phyloP scores from a whole-genome alignment of 345 rosid species.

The Arabis hirsuta region DNA sequence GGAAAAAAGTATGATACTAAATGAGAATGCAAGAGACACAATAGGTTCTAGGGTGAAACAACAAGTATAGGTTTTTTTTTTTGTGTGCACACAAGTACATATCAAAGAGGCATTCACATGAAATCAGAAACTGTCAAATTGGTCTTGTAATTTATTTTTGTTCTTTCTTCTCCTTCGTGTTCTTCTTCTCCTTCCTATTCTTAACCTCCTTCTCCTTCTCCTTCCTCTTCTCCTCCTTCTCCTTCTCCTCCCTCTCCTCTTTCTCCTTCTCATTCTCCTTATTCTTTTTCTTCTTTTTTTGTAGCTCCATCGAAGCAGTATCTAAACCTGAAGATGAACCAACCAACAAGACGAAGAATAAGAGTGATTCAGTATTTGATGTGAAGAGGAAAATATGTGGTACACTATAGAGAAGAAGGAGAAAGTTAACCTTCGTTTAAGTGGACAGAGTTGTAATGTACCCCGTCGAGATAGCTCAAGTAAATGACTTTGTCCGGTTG shows the following conservation, averaged over 20 bases:
- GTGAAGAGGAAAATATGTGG: not conserved
- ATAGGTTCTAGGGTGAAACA: too few relatives aligned
- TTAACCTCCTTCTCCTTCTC: not conserved
- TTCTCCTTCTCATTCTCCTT: not conserved
- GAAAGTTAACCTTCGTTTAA: not conserved
- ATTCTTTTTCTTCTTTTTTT: not conserved
- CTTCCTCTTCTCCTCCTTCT: not conserved
- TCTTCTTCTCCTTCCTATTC: not conserved
- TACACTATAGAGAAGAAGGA: not conserved
- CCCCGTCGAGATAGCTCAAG: conserved; percentile 12
- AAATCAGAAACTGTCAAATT: not conserved
- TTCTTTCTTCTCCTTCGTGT: not conserved
- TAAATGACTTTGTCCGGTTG: not conserved
- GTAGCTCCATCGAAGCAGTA: not conserved
- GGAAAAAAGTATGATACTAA: too few relatives aligned
- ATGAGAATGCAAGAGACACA: too few relatives aligned
- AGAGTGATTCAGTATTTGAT: not conserved
- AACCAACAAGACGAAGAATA: not conserved
- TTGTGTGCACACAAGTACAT: too few relatives aligned
- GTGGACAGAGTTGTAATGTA: conserved; percentile 21
- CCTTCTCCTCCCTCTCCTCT: not conserved
- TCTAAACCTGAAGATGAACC: not conserved
- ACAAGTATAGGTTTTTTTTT: too few relatives aligned
- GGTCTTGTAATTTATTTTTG: not conserved
- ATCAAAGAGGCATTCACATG: not conserved